Percentiles rank a stretch among this genome's conserved stretches.
Conservation (phyloP, 495 filamentous ascomycete species). For the Xylaria acuta region DNA sequence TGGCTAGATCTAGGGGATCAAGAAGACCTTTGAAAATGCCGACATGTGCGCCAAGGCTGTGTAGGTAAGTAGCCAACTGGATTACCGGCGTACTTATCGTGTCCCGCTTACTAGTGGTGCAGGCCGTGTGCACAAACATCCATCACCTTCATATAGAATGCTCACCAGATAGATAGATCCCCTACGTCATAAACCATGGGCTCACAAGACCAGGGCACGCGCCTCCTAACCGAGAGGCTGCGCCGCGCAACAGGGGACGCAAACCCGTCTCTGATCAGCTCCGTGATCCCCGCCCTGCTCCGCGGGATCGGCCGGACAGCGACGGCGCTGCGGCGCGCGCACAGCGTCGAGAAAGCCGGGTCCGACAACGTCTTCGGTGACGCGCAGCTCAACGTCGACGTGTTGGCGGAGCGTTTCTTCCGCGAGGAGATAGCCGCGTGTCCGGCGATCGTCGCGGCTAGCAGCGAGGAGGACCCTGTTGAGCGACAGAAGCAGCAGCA, state of each 20-base stretch:
- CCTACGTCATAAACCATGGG: not conserved
- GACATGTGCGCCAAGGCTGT: too few species aligned
- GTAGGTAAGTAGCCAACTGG: too few species aligned
- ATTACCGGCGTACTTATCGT: too few species aligned
- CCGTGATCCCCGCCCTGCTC: constrained; percentile 52
- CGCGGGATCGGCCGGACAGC: constrained; percentile 43
- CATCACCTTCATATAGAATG: too few species aligned
- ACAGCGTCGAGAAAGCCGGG: constrained; percentile 50
- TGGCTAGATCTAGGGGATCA: too few species aligned
- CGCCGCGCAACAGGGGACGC: constrained; percentile 18
- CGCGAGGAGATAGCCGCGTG: constrained; percentile 49
- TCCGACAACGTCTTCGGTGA: constrained; percentile 60
- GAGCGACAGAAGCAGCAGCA: constrained; percentile 36
- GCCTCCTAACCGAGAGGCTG: not conserved
- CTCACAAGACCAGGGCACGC: not conserved
- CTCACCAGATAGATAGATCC: not conserved
- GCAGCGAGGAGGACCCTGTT: constrained; percentile 60
- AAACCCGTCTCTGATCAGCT: constrained; percentile 16
- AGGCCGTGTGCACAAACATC: too few species aligned
- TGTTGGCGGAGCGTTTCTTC: constrained; percentile 54
- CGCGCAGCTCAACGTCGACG: constrained; percentile 63
- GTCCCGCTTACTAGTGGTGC: too few species aligned
- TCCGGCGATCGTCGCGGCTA: constrained; percentile 50
- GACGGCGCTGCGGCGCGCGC: constrained; percentile 44
- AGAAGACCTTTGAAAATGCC: too few species aligned